These are phyloP conservation scores for Lithocarpus polystachyus DNA, from an alignment of 306 rosid genomes.

Conservation along the genomic window DNA sequence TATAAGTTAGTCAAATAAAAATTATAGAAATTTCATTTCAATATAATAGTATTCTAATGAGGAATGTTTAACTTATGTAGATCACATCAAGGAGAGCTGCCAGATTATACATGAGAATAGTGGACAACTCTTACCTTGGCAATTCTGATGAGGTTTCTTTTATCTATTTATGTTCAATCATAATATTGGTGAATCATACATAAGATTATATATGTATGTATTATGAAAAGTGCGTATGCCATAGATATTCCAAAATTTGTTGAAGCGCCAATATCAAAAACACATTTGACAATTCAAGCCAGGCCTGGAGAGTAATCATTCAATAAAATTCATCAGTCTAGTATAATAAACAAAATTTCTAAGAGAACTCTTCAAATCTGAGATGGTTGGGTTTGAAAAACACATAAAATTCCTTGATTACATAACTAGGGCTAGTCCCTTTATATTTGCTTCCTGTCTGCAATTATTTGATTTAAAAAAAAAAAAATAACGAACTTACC, in stretches of 20 bases:
- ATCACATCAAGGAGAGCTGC: constrained; percentile 54
- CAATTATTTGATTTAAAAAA: too few species aligned
- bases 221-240: not conserved
- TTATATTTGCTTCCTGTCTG: not conserved
- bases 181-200: not conserved
- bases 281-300: not conserved
- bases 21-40: not conserved
- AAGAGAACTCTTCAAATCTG: not conserved
- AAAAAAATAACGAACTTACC: not conserved
- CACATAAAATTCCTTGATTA: not conserved
- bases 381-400: not conserved
- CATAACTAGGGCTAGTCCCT: not conserved
- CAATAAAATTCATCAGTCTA: not conserved
- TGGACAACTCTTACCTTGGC: constrained; percentile 66
- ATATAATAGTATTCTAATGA: not conserved
- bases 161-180: constrained; percentile 9
- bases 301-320: not conserved
- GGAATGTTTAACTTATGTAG: constrained; percentile 30
- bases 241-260: not conserved
- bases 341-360: too few species aligned
- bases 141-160: constrained; percentile 62
- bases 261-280: not conserved
- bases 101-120: constrained; percentile 55
- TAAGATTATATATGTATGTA: not conserved
- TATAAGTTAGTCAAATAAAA: not conserved